phyloP scores from a whole-genome alignment of 495 filamentous ascomycete species.

The Parathielavia hyrcaniae region DNA sequence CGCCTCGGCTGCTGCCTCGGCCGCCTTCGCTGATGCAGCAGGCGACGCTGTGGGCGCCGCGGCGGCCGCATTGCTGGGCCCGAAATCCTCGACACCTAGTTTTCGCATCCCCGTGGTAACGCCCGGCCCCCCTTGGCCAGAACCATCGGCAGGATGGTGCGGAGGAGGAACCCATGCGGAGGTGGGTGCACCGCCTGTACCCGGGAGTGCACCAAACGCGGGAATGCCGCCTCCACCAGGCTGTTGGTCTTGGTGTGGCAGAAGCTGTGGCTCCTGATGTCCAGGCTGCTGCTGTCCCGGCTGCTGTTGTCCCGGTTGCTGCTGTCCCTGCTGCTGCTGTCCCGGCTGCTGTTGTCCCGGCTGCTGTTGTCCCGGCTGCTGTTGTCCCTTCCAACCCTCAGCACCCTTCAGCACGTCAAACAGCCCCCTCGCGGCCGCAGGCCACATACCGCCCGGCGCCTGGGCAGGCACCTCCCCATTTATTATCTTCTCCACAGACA shows the following conservation, averaged over 20 bases:
- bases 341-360: too few relatives aligned
- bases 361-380: too few relatives aligned
- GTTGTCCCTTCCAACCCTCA: constrained; percentile 8
- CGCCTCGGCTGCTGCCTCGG: constrained; percentile 27
- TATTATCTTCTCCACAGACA: constrained; percentile 61
- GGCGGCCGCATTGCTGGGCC: background rate
- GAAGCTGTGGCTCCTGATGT: too few relatives aligned
- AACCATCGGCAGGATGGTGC: background rate
- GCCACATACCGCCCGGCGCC: constrained; percentile 25
- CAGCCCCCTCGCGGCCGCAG: constrained; percentile 20
- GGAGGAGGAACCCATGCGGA: constrained; percentile 5
- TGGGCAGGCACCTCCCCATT: constrained; percentile 50
- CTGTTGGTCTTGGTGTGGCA: too few relatives aligned
- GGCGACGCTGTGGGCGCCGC: background rate
- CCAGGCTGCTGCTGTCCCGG: too few relatives aligned
- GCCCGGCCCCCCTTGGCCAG: background rate
- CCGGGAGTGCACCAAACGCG: background rate
- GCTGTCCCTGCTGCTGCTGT: too few relatives aligned
- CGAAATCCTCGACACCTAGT: constrained; percentile 9
- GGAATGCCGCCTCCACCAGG: background rate
- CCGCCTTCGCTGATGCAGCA: constrained; percentile 21
- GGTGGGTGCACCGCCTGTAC: background rate
- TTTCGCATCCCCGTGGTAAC: constrained; percentile 12
- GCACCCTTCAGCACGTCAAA: constrained; percentile 28
- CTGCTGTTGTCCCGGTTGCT: too few relatives aligned